Conservation (phyloP, 768 basidiomycete species). For the Boletus sp. region DNA sequence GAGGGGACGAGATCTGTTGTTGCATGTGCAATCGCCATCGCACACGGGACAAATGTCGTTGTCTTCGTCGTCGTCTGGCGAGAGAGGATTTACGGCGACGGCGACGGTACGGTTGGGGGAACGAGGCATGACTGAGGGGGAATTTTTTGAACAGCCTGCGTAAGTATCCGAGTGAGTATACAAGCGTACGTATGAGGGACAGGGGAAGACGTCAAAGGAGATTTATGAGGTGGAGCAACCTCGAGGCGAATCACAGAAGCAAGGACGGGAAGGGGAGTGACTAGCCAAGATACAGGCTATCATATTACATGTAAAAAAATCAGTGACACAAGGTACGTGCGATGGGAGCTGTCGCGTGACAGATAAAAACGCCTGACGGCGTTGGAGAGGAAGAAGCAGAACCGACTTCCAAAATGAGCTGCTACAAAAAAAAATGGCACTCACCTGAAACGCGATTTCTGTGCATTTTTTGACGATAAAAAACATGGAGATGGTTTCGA, state of each 20-base stretch:
- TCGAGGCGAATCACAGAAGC: constrained; percentile 25
- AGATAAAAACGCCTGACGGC: constrained; percentile 30
- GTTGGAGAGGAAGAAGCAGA: constrained; percentile 20
- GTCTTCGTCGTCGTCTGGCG: constrained; percentile 68
- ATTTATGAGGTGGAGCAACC: constrained; percentile 25
- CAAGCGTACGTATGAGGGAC: constrained; percentile 23
- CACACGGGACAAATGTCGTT: constrained; percentile 88
- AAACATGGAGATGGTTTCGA: constrained; percentile 34
- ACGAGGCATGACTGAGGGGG: constrained; percentile 64
- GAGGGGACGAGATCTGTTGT: constrained; percentile 41
- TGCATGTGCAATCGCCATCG: constrained; percentile 86
- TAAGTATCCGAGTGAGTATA: constrained; percentile 18
- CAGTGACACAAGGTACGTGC: constrained; percentile 31
- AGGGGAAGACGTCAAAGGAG: constrained; percentile 23
- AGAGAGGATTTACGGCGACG: constrained; percentile 38
- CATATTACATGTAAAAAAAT: constrained; percentile 40
- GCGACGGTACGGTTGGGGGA: constrained; percentile 67
- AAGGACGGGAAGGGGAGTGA: constrained; percentile 11
- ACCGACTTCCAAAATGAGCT: constrained; percentile 27
- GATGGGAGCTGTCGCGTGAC: constrained; percentile 38
- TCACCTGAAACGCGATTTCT: constrained; percentile 37
- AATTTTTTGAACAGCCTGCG: constrained; percentile 46
- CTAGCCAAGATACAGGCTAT: constrained; percentile 20
- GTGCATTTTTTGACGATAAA: constrained; percentile 36
- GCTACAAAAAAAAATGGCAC: constrained; percentile 20